Percentiles rank a stretch among this genome's conserved stretches.
These are phyloP conservation scores for Posidonia australis DNA, from an alignment of 106 monocot species.

Conservation along the genomic window DNA sequence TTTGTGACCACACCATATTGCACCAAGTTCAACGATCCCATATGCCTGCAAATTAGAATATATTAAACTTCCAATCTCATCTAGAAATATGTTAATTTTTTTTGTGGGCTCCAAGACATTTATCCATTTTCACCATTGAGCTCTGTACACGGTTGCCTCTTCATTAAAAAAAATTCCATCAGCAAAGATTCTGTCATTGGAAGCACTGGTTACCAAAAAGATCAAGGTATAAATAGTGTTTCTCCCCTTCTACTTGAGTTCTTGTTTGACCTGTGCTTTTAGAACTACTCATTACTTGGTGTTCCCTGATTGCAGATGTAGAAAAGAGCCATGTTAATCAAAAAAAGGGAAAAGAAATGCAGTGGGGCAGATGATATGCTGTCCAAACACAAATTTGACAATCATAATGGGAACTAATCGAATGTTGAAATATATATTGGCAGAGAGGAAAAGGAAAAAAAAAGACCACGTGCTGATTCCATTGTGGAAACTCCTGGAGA, in stretches of 20 bases:
- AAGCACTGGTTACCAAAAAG: background rate
- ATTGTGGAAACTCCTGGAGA: background rate
- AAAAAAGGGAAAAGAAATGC: background rate
- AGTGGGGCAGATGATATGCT: background rate
- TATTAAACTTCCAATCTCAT: no score
- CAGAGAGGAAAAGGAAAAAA: constrained; percentile 1
- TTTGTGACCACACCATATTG: no score
- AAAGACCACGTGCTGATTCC: background rate
- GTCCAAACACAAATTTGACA: no score
- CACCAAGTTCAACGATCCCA: no score
- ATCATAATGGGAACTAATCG: background rate
- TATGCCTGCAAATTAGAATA: no score
- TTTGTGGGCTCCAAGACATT: no score
- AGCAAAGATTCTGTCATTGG: background rate
- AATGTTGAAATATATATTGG: no score
- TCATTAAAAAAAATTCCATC: no score
- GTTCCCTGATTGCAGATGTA: background rate
- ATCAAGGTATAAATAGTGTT: background rate
- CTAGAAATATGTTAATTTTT: no score
- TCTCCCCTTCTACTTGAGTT: background rate
- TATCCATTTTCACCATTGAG: no score
- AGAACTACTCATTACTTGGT: background rate
- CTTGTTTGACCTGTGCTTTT: background rate
- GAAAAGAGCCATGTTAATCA: background rate
- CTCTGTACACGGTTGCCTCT: no score